Base-by-base conservation (phyloP, 345 rosid species). In the Trapa incisa region DNA sequence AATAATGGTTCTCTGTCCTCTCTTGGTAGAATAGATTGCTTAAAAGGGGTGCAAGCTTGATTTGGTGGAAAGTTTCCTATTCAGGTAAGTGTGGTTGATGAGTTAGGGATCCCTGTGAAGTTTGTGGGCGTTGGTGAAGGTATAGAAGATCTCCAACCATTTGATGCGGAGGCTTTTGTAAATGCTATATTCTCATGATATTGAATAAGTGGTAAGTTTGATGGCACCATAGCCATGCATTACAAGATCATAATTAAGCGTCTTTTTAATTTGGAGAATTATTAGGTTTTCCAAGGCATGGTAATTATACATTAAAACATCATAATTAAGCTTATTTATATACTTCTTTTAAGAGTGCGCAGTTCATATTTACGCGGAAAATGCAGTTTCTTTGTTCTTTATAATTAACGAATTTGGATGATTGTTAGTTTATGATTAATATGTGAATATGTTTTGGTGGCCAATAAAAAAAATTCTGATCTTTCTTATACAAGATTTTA, bases 121-220 rank as follows among this genome's bases (percentile, higher is more conserved):
- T 94, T 94, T 73, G 84, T 94, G 3, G 99, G 99, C 64, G 92
- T 94, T 50, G 96, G 96, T 52, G 99, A 90, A 87, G 82, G 92
- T 61, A 73, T 91, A 58, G 95, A 91, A 80, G 97, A 88, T 79
- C 91, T 94, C 66, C 97, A 91, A 78, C 97, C 97, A 60, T 94
- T 91, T 70, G 97, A 91, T 65, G 88, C 96, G 0, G 92, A 87
- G 74, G 84, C 87, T 36, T 91, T 91, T 70, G 92, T 92, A 35
- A 70, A 89, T 68, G 98, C 96, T 72, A 85, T 94, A 70, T 91
- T 91, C 74, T 81, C 95, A 14, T 87, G 82, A 86, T 73, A 32
- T 52, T 22, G 63, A 2, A 47, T 37, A 35, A 5, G 11, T 38
- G 45, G 29, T 37, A 6, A 42, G 47, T 37, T 32, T 1, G n/a